Conservation (phyloP, 441 rosid species). For the Erodium trifolium region DNA sequence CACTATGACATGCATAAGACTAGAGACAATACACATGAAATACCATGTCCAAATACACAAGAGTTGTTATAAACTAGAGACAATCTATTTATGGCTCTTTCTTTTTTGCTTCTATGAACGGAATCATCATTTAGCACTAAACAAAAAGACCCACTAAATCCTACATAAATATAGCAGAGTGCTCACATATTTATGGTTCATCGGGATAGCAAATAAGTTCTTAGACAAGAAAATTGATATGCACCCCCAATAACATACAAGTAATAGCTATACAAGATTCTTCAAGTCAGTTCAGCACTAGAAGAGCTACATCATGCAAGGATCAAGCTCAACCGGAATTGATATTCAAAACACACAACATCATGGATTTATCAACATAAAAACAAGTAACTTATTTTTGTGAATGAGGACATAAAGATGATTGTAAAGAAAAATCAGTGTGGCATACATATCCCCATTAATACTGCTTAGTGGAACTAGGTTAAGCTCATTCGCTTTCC, state of each 20-base stretch:
- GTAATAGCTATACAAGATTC: background rate
- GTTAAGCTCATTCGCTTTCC: conserved; percentile 62
- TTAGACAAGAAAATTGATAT: background rate
- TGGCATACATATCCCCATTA: conserved; percentile 36
- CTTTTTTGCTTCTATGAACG: background rate
- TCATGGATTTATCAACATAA: background rate
- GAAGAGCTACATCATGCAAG: background rate
- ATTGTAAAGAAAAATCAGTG: background rate
- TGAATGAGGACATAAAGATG: background rate
- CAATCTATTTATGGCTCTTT: background rate
- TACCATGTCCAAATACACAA: background rate
- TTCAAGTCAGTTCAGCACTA: background rate
- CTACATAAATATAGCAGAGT: background rate
- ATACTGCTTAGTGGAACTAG: conserved; percentile 68
- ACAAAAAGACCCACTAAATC: background rate
- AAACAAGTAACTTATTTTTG: background rate
- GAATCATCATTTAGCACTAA: background rate
- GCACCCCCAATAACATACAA: background rate
- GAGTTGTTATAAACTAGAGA: too few relatives aligned
- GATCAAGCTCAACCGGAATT: background rate
- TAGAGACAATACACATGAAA: background rate
- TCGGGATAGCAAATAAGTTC: background rate
- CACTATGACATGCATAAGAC: background rate
- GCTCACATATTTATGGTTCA: background rate
- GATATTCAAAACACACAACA: background rate